Percentiles rank a stretch among this genome's conserved stretches.
Evolutionary conservation across 2,329 filamentous ascomycete genomes (phyloP).

Genomic region (Penicillium polonicum): DNA sequence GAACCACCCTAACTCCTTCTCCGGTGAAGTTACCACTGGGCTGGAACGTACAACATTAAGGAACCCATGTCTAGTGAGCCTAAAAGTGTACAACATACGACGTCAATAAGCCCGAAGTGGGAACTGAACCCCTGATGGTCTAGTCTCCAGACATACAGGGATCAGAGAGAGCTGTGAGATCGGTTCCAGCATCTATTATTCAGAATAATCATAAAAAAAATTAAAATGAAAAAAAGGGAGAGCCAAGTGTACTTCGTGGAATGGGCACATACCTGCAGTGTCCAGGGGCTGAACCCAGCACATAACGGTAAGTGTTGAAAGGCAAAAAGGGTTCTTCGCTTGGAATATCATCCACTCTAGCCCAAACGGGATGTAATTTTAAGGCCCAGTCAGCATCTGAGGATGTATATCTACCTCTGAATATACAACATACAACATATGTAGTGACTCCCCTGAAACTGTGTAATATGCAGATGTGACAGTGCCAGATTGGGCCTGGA

Average conservation of each 20-base stretch:
- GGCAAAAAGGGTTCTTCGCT: background rate
- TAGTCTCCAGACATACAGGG: background rate
- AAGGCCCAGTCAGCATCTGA: background rate
- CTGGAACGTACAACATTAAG: conserved; percentile 13
- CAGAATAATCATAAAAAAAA: background rate
- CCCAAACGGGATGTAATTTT: background rate
- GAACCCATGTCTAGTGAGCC: background rate
- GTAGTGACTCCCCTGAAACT: conserved; percentile 6
- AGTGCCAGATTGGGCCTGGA: conserved; percentile 10
- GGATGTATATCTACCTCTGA: background rate
- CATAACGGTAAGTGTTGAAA: background rate
- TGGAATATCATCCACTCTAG: conserved; percentile 1
- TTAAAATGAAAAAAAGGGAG: background rate
- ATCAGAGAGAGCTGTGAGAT: background rate
- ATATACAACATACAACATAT: background rate
- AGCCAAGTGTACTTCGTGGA: background rate
- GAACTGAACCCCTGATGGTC: background rate
- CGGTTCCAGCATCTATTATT: background rate
- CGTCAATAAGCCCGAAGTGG: background rate
- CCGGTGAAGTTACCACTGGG: conserved; percentile 15
- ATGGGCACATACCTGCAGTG: background rate
- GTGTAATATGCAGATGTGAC: conserved; percentile 6
- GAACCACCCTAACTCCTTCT: conserved; percentile 3
- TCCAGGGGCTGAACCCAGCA: background rate
- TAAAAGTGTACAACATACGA: background rate